A percentile compares a stretch with the other conserved stretches of the same genome.
Conservation (phyloP, 768 basidiomycete genomes). For the Mrakia gelida region DNA sequence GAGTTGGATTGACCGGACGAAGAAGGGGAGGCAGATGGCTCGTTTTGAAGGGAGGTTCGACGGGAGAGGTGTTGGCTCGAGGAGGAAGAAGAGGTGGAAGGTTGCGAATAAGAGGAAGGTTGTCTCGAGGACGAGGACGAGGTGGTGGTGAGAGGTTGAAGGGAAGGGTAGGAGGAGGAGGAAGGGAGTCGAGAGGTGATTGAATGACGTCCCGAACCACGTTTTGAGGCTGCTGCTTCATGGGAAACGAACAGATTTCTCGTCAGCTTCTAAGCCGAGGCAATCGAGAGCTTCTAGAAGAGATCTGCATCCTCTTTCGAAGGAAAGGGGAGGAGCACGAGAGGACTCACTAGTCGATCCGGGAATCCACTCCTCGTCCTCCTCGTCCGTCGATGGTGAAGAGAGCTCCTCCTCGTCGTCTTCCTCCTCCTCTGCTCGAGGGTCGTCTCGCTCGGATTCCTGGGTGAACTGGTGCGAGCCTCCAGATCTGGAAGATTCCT, state of each 20-base stretch:
- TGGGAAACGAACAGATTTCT: background rate
- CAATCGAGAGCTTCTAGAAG: background rate
- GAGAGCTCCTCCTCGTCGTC: background rate
- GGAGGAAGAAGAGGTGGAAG: background rate
- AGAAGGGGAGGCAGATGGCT: background rate
- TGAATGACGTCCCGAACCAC: background rate
- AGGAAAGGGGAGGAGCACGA: background rate
- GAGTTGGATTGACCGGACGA: background rate
- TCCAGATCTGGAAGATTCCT: background rate
- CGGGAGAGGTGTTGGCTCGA: background rate
- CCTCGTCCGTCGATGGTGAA: background rate
- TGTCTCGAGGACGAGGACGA: background rate
- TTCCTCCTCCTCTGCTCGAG: background rate
- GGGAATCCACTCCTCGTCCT: background rate
- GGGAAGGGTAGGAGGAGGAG: background rate
- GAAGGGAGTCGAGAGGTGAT: background rate
- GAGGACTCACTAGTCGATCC: background rate
- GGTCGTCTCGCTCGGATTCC: background rate
- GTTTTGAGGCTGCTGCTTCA: background rate
- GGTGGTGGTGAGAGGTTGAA: too few species aligned
- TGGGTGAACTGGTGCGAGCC: background rate
- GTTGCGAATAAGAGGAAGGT: background rate
- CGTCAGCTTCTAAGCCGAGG: background rate
- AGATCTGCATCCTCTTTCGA: background rate
- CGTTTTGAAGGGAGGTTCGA: background rate